Percentiles rank a stretch among this genome's conserved stretches.
phyloP scores from a whole-genome alignment of 768 basidiomycete species.

The Rhodotorula diobovata region DNA sequence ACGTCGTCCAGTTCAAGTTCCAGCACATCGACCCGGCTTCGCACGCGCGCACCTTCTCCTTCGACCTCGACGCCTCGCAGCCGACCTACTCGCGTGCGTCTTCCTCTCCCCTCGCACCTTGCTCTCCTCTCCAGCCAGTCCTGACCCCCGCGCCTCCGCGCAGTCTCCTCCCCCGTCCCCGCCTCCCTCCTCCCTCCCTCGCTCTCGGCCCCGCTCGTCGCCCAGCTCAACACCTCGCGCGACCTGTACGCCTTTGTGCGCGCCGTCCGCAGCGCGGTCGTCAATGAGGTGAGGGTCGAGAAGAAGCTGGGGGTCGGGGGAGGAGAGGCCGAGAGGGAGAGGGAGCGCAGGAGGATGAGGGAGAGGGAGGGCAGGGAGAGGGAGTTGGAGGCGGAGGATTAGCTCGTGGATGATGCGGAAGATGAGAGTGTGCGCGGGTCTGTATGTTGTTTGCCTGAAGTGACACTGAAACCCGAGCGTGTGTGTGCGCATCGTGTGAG shows the following conservation, averaged over 20 bases:
- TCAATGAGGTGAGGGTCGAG: conserved; percentile 25
- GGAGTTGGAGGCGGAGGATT: not conserved
- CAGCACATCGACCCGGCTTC: conserved; percentile 23
- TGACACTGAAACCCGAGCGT: too few species aligned
- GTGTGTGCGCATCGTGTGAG: too few species aligned
- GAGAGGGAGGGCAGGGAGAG: conserved; percentile 4
- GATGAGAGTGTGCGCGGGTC: too few species aligned
- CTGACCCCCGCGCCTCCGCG: too few species aligned
- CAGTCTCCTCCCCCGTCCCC: conserved; percentile 20
- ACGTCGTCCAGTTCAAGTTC: conserved; percentile 37
- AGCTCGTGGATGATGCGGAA: too few species aligned
- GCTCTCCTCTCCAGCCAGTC: not conserved
- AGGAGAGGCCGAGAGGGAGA: conserved; percentile 1
- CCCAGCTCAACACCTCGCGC: conserved; percentile 12
- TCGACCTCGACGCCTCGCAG: conserved; percentile 36
- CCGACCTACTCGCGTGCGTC: conserved; percentile 8
- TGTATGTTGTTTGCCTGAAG: too few species aligned
- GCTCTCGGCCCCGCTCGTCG: not conserved
- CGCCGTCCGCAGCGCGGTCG: conserved; percentile 14
- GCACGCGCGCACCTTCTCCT: conserved; percentile 29
- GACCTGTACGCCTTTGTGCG: conserved; percentile 31
- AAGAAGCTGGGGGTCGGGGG: not conserved
- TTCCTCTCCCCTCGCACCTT: too few species aligned
- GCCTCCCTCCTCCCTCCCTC: conserved; percentile 15
- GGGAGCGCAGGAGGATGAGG: conserved; percentile 7